Evolutionary conservation across 805 yeast species (phyloP).

Genomic region (Zygosaccharomyces gambellarensis): DNA sequence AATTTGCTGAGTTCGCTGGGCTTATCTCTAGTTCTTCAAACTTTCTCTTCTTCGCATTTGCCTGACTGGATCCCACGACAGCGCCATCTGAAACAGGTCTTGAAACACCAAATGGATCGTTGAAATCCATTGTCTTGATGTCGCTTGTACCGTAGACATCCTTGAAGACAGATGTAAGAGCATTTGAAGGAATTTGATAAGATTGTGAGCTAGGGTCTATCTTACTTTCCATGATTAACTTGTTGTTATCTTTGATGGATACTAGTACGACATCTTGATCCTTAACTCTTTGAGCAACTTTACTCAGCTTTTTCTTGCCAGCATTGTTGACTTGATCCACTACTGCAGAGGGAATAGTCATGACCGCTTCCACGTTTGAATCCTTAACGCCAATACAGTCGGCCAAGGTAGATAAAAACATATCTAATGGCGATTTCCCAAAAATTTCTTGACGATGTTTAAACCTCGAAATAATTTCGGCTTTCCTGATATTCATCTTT

Average conservation of each 20-base stretch:
- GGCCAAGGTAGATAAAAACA: conserved; percentile 32
- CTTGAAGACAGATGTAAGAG: conserved; percentile 25
- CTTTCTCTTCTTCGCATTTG: conserved; percentile 26
- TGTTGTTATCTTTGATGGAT: conserved; percentile 21
- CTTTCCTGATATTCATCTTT: conserved; percentile 27
- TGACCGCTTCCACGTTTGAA: conserved; percentile 24
- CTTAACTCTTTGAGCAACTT: conserved; percentile 30
- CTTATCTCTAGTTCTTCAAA: conserved; percentile 23
- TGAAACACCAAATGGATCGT: conserved; percentile 7
- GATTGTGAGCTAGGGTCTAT: conserved; percentile 12
- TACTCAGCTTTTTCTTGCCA: conserved; percentile 32
- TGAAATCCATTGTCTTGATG: conserved; percentile 16
- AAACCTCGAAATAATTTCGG: conserved; percentile 32
- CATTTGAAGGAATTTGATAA: conserved; percentile 17
- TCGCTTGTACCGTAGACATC: conserved; percentile 21
- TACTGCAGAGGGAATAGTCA: conserved; percentile 23
- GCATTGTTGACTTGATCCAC: conserved; percentile 32
- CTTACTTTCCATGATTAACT: conserved; percentile 29
- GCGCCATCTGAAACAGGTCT: conserved; percentile 3
- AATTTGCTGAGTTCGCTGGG: conserved; percentile 22
- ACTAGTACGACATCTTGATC: conserved; percentile 31
- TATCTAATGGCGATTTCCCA: conserved; percentile 28
- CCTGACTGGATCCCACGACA: conserved; percentile 1
- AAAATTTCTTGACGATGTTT: conserved; percentile 35
- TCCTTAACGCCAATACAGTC: conserved; percentile 33